Conservation (phyloP, 2,329 filamentous ascomycete genomes). For the Colletotrichum coccodes region DNA sequence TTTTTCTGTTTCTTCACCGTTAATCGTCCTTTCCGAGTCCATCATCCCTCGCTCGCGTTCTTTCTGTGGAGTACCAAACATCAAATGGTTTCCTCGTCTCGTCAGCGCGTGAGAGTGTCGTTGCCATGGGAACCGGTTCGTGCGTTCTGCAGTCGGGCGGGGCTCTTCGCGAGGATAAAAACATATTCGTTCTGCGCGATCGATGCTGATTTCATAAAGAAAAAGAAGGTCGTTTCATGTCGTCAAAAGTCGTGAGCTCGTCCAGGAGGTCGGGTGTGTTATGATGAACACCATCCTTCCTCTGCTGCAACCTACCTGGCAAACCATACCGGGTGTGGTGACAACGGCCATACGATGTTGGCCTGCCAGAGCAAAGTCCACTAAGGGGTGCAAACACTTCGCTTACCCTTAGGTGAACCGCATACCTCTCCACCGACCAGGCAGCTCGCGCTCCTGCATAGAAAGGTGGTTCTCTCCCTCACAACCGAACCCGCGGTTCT, state of each 20-base stretch:
- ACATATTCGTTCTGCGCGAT: conserved; percentile 27
- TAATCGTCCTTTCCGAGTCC: conserved; percentile 23
- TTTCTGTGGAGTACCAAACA: background rate
- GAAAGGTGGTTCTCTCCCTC: conserved; percentile 17
- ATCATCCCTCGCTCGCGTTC: background rate
- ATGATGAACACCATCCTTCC: background rate
- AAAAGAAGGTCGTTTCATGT: conserved; percentile 28
- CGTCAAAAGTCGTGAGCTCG: conserved; percentile 32
- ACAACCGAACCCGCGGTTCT: conserved; percentile 26
- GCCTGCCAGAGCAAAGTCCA: background rate
- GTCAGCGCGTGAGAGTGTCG: background rate
- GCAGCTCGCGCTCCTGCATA: conserved; percentile 24
- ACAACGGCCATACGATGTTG: background rate
- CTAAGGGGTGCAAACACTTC: conserved; percentile 21
- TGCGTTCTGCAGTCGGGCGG: background rate
- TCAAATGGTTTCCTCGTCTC: background rate
- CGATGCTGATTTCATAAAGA: conserved; percentile 24
- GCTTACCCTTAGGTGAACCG: conserved; percentile 25
- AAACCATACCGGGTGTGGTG: background rate
- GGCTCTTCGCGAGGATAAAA: background rate
- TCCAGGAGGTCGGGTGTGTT: conserved; percentile 17
- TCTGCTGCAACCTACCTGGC: background rate
- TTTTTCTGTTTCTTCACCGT: conserved; percentile 9
- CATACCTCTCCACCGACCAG: conserved; percentile 25
- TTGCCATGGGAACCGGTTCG: background rate